Percentiles rank a stretch among this genome's conserved stretches.
These are phyloP conservation scores for Bruguiera parviflora DNA, from an alignment of 345 rosid species.

Conservation along the genomic window DNA sequence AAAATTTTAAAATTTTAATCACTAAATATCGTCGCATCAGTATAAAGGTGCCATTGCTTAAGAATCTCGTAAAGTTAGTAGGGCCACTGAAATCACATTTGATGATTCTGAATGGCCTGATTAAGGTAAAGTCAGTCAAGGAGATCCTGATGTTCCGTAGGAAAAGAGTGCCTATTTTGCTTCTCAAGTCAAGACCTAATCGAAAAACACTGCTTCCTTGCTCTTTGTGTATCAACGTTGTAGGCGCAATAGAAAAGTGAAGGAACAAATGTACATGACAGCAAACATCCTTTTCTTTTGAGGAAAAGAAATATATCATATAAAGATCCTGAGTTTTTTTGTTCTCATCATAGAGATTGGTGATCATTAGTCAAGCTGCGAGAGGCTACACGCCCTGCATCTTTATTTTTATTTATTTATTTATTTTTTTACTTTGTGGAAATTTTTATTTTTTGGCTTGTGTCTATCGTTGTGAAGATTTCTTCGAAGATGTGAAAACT, in stretches of 20 bases:
- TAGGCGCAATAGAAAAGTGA: not conserved
- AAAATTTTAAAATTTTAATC: no score
- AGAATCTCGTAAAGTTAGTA: not conserved
- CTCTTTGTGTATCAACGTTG: not conserved
- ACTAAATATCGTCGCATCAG: no score
- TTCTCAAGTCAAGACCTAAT: conserved; percentile 23
- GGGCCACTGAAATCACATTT: conserved; percentile 17
- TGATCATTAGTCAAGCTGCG: no score
- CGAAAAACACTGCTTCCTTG: not conserved
- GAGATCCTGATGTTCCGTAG: conserved; percentile 7
- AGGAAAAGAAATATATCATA: not conserved
- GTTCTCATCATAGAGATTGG: no score
- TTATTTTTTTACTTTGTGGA: no score
- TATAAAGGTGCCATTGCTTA: no score
- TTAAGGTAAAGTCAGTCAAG: conserved; percentile 17
- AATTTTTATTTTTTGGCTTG: no score
- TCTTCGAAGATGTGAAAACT: no score
- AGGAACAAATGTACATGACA: not conserved
- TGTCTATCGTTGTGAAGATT: no score
- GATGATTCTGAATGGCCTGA: conserved; percentile 12
- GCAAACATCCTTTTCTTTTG: conserved; percentile 16
- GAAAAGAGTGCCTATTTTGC: conserved; percentile 6
- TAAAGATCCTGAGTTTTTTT: not conserved
- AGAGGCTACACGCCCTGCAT: no score
- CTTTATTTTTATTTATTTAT: no score